phyloP scores from a whole-genome alignment of 495 filamentous ascomycete species.

The Trichoderma asperelloides region DNA sequence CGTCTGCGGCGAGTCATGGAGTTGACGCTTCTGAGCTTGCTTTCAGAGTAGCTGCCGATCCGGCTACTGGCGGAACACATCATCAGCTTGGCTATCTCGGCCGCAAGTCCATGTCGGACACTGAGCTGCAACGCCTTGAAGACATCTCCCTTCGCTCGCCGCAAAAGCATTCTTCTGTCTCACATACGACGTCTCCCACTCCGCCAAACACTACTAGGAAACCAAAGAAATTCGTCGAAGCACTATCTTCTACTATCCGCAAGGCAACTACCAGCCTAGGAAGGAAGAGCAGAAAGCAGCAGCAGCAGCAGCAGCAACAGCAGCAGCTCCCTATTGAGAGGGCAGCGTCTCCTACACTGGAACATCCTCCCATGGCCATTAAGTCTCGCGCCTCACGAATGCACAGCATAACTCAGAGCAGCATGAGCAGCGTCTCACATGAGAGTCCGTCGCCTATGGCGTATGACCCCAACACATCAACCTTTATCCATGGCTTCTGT shows the following conservation, averaged over 20 bases:
- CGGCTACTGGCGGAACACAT: constrained; percentile 7
- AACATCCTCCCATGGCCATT: constrained; percentile 3
- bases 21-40: background rate
- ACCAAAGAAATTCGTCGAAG: constrained; percentile 17
- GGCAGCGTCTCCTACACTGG: background rate
- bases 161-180: constrained; percentile 20
- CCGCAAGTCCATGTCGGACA: constrained; percentile 36
- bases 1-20: constrained; percentile 1
- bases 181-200: constrained; percentile 21
- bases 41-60: constrained; percentile 10
- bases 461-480: too few species aligned
- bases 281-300: background rate
- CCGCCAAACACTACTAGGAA: constrained; percentile 18
- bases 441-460: background rate
- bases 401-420: background rate
- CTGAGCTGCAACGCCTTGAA: constrained; percentile 37
- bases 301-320: background rate
- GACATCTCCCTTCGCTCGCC: constrained; percentile 35
- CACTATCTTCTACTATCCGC: constrained; percentile 21
- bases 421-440: background rate
- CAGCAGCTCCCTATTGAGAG: background rate
- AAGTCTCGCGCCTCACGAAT: constrained; percentile 5
- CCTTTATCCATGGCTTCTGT: background rate
- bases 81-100: constrained; percentile 14
- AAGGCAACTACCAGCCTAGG: constrained; percentile 14